Conservation (phyloP, 2,329 filamentous ascomycete species). For the Xylariaceae sp. region DNA sequence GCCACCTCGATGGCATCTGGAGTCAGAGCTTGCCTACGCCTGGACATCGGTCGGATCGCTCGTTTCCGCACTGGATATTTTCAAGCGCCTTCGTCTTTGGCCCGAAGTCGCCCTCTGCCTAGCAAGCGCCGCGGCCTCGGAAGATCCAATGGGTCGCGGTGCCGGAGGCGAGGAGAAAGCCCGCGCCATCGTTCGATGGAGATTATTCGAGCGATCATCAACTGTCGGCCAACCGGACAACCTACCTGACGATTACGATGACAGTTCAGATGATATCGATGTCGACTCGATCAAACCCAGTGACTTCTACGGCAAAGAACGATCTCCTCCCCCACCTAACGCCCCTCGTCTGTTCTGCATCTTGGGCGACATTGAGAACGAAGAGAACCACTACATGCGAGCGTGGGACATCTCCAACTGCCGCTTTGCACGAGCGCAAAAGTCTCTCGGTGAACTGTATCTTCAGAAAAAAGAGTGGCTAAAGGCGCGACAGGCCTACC, state of each 20-base stretch:
- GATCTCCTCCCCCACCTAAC: conserved; percentile 67
- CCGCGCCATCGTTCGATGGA: conserved; percentile 65
- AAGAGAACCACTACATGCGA: conserved; percentile 69
- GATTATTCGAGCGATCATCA: conserved; percentile 65
- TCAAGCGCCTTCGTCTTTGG: conserved; percentile 89
- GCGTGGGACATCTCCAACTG: conserved; percentile 81
- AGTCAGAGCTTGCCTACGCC: conserved; percentile 85
- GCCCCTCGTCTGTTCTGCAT: conserved; percentile 89
- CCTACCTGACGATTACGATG: conserved; percentile 35
- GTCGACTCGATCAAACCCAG: conserved; percentile 49
- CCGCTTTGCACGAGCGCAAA: conserved; percentile 80
- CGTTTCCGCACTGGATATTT: conserved; percentile 88
- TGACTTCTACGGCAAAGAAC: conserved; percentile 57
- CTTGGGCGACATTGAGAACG: conserved; percentile 77
- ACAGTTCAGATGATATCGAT: conserved; percentile 52
- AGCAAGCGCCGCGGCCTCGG: conserved; percentile 55
- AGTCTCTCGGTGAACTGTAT: conserved; percentile 76
- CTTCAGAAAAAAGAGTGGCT: conserved; percentile 59
- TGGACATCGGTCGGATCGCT: conserved; percentile 88
- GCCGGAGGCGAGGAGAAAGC: conserved; percentile 71
- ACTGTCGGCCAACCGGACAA: conserved; percentile 21
- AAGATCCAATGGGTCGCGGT: conserved; percentile 50
- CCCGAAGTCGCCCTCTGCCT: conserved; percentile 90
- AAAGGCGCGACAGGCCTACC: conserved; percentile 71
- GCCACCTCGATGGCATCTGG: conserved; percentile 87